These are phyloP conservation scores for Myxozyma melibiosi DNA, from an alignment of 805 yeast genomes.

Conservation along the genomic window DNA sequence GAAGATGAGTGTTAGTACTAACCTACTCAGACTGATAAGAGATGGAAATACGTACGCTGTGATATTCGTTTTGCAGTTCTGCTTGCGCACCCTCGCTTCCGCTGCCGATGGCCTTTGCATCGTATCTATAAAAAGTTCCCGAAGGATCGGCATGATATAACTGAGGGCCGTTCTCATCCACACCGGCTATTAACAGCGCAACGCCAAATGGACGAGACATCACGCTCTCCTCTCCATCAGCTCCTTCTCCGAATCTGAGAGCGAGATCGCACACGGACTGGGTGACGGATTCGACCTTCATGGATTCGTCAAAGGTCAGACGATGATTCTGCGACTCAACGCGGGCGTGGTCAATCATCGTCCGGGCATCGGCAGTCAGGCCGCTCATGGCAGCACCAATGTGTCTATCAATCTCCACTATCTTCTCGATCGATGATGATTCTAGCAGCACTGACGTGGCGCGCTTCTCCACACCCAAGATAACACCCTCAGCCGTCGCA, in stretches of 20 bases:
- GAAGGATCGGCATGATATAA: conserved; percentile 96
- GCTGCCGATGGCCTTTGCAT: conserved; percentile 98
- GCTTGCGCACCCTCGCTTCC: conserved; percentile 99
- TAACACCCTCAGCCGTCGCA: conserved; percentile 91
- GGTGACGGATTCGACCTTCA: conserved; percentile 89
- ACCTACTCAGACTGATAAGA: background rate
- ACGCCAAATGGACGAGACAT: conserved; percentile 99
- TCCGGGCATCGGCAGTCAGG: conserved; percentile 96
- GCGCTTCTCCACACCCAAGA: conserved; percentile 94
- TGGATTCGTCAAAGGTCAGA: conserved; percentile 87
- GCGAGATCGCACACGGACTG: conserved; percentile 98
- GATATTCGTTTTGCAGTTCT: conserved; percentile 95
- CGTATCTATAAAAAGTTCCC: conserved; percentile 95
- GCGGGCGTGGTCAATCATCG: conserved; percentile 98
- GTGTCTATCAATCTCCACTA: conserved; percentile 90
- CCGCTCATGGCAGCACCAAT: conserved; percentile 99
- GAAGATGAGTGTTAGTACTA: background rate
- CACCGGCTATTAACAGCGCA: conserved; percentile 92
- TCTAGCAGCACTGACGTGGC: conserved; percentile 92
- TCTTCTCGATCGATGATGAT: conserved; percentile 91
- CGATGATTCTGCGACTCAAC: conserved; percentile 74
- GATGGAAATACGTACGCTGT: conserved; percentile 48
- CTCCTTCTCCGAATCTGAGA: conserved; percentile 94
- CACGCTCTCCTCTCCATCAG: conserved; percentile 88
- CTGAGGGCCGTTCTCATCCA: conserved; percentile 95